phyloP scores from a whole-genome alignment of 2,329 filamentous ascomycete species.

The Aspergillus amoenus region DNA sequence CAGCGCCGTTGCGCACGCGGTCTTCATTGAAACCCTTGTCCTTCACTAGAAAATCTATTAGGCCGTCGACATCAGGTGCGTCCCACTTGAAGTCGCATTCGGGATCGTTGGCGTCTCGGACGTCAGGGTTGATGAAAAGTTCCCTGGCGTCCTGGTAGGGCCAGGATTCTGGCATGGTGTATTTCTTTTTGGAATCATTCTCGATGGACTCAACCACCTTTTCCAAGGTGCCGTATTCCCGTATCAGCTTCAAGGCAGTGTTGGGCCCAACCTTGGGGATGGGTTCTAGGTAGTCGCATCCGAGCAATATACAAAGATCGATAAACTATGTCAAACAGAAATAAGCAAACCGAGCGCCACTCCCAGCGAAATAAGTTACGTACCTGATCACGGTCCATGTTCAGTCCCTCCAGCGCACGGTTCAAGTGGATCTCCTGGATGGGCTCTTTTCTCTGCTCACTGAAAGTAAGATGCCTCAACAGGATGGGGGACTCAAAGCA shows the following conservation, averaged over 20 bases:
- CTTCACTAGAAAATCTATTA: constrained; percentile 83
- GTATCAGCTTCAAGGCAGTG: constrained; percentile 90
- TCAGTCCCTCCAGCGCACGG: constrained; percentile 80
- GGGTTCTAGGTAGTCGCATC: constrained; percentile 96
- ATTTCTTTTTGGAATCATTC: constrained; percentile 75
- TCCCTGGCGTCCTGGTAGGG: constrained; percentile 88
- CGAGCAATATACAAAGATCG: constrained; percentile 94
- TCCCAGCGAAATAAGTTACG: constrained; percentile 36
- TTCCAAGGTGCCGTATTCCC: constrained; percentile 85
- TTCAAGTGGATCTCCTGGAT: constrained; percentile 93
- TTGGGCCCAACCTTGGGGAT: constrained; percentile 91
- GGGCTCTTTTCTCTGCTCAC: constrained; percentile 94
- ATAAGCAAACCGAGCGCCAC: neutral
- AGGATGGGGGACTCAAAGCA: constrained; percentile 93
- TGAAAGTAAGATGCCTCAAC: constrained; percentile 90
- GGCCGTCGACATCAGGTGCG: constrained; percentile 81
- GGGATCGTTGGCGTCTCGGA: constrained; percentile 76
- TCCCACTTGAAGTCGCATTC: constrained; percentile 99
- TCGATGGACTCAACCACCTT: constrained; percentile 79
- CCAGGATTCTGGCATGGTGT: constrained; percentile 91
- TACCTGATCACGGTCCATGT: constrained; percentile 81
- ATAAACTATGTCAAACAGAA: constrained; percentile 66
- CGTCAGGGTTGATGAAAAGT: constrained; percentile 89
- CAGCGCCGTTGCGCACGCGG: constrained; percentile 75
- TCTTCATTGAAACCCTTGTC: constrained; percentile 99